Evolutionary conservation across 306 rosid genomes (phyloP).

Genomic region (Prunus armeniaca): DNA sequence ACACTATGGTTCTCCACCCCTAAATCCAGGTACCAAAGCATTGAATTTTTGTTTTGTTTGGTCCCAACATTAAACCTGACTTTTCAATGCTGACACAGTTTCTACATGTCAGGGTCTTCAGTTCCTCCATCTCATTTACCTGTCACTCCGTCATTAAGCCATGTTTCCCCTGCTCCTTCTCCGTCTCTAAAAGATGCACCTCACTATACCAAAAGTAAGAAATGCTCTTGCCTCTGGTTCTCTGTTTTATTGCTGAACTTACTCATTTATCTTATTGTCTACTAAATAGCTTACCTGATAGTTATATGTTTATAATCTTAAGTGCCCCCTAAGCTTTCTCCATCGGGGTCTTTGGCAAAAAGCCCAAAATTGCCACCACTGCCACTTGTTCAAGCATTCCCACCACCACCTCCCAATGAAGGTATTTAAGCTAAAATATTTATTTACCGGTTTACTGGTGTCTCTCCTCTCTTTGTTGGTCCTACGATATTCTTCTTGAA

Average conservation of each 20-base stretch:
- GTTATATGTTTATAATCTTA: conserved; percentile 32
- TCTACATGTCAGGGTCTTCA: conserved; percentile 35
- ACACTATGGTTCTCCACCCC: conserved; percentile 58
- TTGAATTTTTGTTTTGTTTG: conserved; percentile 16
- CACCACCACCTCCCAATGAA: conserved; percentile 97
- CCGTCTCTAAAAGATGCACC: conserved; percentile 38
- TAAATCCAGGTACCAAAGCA: conserved; percentile 46
- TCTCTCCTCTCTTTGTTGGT: conserved; percentile 7
- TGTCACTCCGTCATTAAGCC: conserved; percentile 39
- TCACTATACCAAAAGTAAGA: conserved; percentile 61
- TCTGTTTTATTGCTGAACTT: background rate
- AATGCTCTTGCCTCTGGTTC: conserved; percentile 1
- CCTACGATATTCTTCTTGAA: conserved; percentile 12
- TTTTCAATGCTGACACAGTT: conserved; percentile 14
- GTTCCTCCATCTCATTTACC: conserved; percentile 48
- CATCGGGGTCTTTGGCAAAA: conserved; percentile 35
- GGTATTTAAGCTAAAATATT: conserved; percentile 40
- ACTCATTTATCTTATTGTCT: conserved; percentile 13
- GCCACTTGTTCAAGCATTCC: conserved; percentile 59
- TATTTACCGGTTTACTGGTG: conserved; percentile 9
- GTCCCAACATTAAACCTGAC: background rate
- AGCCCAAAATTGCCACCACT: conserved; percentile 47
- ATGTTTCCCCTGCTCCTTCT: conserved; percentile 66
- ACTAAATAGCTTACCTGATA: conserved; percentile 20
- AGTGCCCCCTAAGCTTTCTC: conserved; percentile 43